A percentile compares a stretch with the other conserved stretches of the same genome.
These are phyloP conservation scores for Cutaneotrichosporon dermatis DNA, from an alignment of 1,284 basidiomycete species.

Conservation along the genomic window DNA sequence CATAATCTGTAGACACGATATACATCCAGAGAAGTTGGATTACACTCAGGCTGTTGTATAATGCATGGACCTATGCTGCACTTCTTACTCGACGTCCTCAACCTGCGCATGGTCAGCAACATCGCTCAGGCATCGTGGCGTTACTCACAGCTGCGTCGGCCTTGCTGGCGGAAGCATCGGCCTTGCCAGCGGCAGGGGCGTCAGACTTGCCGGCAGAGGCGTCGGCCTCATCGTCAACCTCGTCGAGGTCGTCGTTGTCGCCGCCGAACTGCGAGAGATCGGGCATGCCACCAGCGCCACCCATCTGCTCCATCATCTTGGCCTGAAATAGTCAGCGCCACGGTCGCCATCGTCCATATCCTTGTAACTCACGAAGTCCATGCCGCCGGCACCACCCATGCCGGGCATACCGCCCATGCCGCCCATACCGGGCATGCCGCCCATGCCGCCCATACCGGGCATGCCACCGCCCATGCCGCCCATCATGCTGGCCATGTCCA, in stretches of 20 bases:
- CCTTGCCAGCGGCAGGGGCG: conserved; percentile 26
- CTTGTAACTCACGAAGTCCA: conserved; percentile 41
- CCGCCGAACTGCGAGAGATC: conserved; percentile 43
- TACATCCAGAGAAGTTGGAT: background rate
- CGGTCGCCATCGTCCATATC: too few species aligned
- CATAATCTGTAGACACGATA: background rate
- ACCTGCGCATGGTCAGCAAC: conserved; percentile 6
- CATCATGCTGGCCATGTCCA: conserved; percentile 20
- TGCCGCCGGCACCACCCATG: conserved; percentile 51
- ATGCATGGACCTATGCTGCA: conserved; percentile 6
- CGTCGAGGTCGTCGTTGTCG: conserved; percentile 31
- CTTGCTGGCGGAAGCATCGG: too few species aligned
- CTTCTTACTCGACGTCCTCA: conserved; percentile 36
- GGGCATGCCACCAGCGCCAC: conserved; percentile 35
- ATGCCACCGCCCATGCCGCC: conserved; percentile 10
- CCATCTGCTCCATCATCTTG: conserved; percentile 48
- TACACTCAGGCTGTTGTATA: background rate
- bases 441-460: conserved; percentile 17
- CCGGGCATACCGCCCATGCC: conserved; percentile 31
- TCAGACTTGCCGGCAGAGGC: conserved; percentile 59
- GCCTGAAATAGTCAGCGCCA: conserved; percentile 16
- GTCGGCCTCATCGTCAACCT: conserved; percentile 36
- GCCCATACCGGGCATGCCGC: conserved; percentile 12
- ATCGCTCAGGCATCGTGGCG: too few species aligned
- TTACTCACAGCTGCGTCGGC: too few species aligned